Evolutionary conservation across 129 eudicot genomes (phyloP), one percentile per base, ranked within the genome.

Genomic region (Arctium minus): DNA sequence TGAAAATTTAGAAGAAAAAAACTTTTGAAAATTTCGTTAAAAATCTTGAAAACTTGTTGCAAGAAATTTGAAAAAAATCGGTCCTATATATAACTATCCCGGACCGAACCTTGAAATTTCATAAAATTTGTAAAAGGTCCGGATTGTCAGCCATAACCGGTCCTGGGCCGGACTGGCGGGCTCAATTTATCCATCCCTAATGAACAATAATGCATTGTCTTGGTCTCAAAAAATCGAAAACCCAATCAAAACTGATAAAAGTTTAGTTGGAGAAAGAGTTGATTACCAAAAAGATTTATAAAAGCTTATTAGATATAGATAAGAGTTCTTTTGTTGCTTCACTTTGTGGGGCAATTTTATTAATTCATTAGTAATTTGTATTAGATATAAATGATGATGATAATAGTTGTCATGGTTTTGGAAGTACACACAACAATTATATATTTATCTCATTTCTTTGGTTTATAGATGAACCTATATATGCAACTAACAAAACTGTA

Each of bases 401-500:
- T 6, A 56, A 5, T 56, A 56, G 67, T 56, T 56, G 67, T 56
- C 8, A 56, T 56, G 29, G 13, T 17, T n/a, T 56, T 56, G 67
- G 67, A 56, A 56, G 1, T 17, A 53, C 64, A 53, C 15, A 1
- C 7, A 53, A 15, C 65, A 53, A 53, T 53, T 53, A 56, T 48
- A 69, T 42, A 79, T 22, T 22, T 22, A 22, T 6, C 37, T 18
- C 15, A 32, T 72, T 8, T 83, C 37, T 32, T 71, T 5, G 15
- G 30, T 64, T 56, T 56, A 62, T 53, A 22, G 39, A 12, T n/a
- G 27, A 38, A 44, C 33, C 12, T n/a, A 82, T 39, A 75, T 10
- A n/a, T 70, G 40, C 79, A 78, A 84, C 82, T 78, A 78, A 56
- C 83, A 37, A 76, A 83, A 78, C 86, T 72, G 83, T 73, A 78